These are phyloP conservation scores for Camelina laxa DNA, from an alignment of 345 rosid genomes.

Conservation along the genomic window DNA sequence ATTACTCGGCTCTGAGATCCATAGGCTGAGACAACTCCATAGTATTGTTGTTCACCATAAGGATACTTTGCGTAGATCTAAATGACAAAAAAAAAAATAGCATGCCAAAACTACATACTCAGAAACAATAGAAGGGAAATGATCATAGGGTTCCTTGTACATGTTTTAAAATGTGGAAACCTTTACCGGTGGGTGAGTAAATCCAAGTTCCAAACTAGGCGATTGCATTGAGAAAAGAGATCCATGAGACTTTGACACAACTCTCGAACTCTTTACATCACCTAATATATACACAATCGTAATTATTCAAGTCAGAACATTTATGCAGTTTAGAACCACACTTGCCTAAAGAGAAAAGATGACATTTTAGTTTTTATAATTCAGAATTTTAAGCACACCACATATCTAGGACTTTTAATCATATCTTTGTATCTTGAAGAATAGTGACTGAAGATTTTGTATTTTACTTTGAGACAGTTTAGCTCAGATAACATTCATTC, in stretches of 20 bases:
- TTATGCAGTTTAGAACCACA: background rate
- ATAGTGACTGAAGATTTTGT: background rate
- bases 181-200: conserved; percentile 72
- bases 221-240: conserved; percentile 57
- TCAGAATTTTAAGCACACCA: conserved; percentile 1
- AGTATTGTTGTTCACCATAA: conserved; percentile 65
- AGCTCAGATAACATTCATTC: conserved; percentile 7
- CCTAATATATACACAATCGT: conserved; percentile 41
- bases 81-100: conserved; percentile 22
- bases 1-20: conserved; percentile 76
- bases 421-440: conserved; percentile 22
- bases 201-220: conserved; percentile 67
- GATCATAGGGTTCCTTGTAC: background rate
- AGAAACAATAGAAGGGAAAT: conserved; percentile 8
- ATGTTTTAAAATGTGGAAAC: background rate
- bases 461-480: background rate
- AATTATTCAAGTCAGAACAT: background rate
- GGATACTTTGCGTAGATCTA: conserved; percentile 73
- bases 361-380: background rate
- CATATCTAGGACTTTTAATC: background rate
- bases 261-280: conserved; percentile 56
- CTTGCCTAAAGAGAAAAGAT: background rate
- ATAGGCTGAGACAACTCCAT: conserved; percentile 73
- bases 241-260: conserved; percentile 57
- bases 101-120: conserved; percentile 6